Evolutionary conservation across 2,329 filamentous ascomycete species (phyloP), one percentile per base, ranked within the genome.

Genomic region (Pezizomycotina sp.): DNA sequence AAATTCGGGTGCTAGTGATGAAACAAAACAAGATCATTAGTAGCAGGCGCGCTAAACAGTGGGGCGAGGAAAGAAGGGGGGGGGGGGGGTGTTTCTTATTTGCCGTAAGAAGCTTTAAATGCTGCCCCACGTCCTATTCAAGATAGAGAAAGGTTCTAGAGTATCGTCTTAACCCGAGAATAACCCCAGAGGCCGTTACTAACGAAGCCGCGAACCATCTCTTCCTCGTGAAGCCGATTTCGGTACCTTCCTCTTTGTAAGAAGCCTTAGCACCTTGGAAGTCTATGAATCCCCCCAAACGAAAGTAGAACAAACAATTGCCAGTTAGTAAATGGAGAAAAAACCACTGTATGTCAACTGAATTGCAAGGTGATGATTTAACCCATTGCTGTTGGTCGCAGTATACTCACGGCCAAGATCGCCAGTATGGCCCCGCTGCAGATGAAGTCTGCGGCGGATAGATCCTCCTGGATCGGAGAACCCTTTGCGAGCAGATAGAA

Each of bases 331-430:
- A 8, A 14, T 13, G 10, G 8, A 13, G 19, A 6, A 6, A 6
- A 9, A 9, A 3, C 10, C 36, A 21, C n/a, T n/a, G n/a, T n/a
- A n/a, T n/a, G n/a, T n/a, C n/a, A n/a, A n/a, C n/a, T n/a, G n/a
- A n/a, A n/a, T n/a, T n/a, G 24, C 15, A 7, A 35, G 39, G 9
- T 25, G 31, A 24, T 24, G 23, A 58, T 65, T 47, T 60, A 77
- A 73, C 65, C 84, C 84, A 98, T 59, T 93, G 84, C 55, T 93
- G 82, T 46, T 84, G 75, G 55, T 98, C 89, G 82, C 80, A 52
- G 92, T 69, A 58, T 69, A 81, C 52, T 92, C 84, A 32, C 69
- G 65, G 4, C n/a, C n/a, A 69, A 43, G 6, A 76, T 35, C 2
- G 41, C 60, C 26, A 78, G 58, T 10, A 55, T 58, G 9, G 71